These are phyloP conservation scores for Fusarium sp. DNA, from an alignment of 2,329 filamentous ascomycete species.

Conservation along the genomic window DNA sequence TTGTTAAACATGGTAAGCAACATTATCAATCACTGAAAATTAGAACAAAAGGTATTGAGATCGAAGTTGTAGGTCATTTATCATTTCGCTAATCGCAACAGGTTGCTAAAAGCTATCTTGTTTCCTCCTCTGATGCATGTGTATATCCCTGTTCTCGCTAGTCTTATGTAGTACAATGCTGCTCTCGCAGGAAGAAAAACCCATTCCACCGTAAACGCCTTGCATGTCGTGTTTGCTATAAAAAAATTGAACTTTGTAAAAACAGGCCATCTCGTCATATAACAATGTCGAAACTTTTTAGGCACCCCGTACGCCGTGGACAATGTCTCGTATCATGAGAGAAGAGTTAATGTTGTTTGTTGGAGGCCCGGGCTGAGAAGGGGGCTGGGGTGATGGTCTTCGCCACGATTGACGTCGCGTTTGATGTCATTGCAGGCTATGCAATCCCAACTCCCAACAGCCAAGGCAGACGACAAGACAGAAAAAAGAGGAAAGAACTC, in stretches of 20 bases:
- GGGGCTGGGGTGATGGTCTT: conserved; percentile 26
- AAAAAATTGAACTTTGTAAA: conserved; percentile 21
- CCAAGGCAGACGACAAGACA: conserved; percentile 11
- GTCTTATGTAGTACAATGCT: conserved; percentile 24
- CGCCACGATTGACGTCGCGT: conserved; percentile 40
- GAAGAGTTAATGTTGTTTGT: conserved; percentile 9
- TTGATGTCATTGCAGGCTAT: conserved; percentile 34
- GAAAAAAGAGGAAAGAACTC: conserved; percentile 1
- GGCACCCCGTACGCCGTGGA: conserved; percentile 29
- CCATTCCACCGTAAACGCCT: conserved; percentile 35
- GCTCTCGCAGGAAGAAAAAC: neutral
- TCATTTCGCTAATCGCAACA: conserved; percentile 27
- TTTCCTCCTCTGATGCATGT: conserved; percentile 10
- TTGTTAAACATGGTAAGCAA: too few relatives aligned
- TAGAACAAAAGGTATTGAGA: neutral
- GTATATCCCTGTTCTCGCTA: conserved; percentile 10
- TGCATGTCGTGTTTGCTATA: conserved; percentile 38
- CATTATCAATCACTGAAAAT: neutral
- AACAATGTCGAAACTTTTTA: conserved; percentile 34
- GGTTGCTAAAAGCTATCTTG: neutral
- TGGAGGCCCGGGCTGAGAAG: neutral
- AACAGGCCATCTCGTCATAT: conserved; percentile 28
- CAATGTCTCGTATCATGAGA: conserved; percentile 18
- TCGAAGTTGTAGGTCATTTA: conserved; percentile 20
- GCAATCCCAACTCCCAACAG: neutral